A percentile compares a stretch with the other conserved stretches of the same genome.
These are phyloP conservation scores for Salix udensis DNA, from an alignment of 345 rosid species.

Conservation along the genomic window DNA sequence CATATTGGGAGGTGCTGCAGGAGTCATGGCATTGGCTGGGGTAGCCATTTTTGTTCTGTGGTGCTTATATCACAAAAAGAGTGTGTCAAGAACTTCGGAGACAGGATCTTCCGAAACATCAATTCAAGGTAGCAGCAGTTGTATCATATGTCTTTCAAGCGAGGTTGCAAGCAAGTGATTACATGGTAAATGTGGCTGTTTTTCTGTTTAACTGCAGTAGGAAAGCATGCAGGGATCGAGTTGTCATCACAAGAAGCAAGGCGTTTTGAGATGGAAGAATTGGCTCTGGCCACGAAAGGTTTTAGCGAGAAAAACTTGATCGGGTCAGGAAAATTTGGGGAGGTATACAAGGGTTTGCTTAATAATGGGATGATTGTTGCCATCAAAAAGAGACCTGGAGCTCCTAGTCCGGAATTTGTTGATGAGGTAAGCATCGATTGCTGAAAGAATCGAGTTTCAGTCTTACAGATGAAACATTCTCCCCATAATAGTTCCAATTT, in stretches of 20 bases:
- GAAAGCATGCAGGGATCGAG: constrained; percentile 71
- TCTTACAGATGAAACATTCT: background rate
- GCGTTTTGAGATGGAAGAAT: constrained; percentile 76
- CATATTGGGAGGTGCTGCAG: constrained; percentile 88
- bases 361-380: constrained; percentile 91
- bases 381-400: constrained; percentile 70
- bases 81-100: constrained; percentile 67
- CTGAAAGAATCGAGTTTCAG: background rate
- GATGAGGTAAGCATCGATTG: constrained; percentile 55
- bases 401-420: constrained; percentile 69
- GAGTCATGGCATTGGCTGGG: constrained; percentile 80
- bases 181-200: constrained; percentile 6
- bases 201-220: constrained; percentile 33
- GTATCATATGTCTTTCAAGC: background rate
- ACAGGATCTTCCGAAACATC: constrained; percentile 81
- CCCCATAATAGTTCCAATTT: background rate
- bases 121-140: constrained; percentile 50
- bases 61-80: constrained; percentile 50
- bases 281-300: constrained; percentile 75
- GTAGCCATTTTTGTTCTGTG: constrained; percentile 48
- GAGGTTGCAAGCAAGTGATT: constrained; percentile 1
- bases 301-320: constrained; percentile 70
- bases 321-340: constrained; percentile 86
- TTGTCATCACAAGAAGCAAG: constrained; percentile 67
- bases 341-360: constrained; percentile 87